Base-by-base conservation (phyloP, 225 moss, liverwort and hornwort genomes). In the Neckera pumila region DNA sequence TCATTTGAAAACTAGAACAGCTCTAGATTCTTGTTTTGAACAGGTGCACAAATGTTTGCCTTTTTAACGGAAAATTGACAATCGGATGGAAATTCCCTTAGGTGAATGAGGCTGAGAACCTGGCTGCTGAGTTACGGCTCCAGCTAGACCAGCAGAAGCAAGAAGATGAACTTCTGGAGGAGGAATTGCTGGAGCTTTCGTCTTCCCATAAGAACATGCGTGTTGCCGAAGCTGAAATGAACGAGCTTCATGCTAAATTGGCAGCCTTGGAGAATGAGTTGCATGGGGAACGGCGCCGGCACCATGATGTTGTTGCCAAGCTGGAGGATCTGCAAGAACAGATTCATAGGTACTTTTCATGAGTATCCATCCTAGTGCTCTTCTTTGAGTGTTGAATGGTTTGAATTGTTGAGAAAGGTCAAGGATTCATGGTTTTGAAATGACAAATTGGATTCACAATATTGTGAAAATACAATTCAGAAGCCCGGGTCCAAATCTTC, bases 271-370 rank as follows among this genome's bases (percentile, higher is more conserved):
- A 95, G 76, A 96, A 90, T n/a, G 95, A 97, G 83, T 87, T 98
- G 60, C 94, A 93, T 84, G 95, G 83, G 33, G 97, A 97, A 88
- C 94, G 92, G 61, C 88, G 91, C 38, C 90, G 93, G 69, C 95
- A 95, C 85, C 96, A 95, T 33, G 95, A 93, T 71, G 92, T 96
- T 61, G 91, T 92, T 49, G 92, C 92, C 80, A 96, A 96, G 92
- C 93, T 95, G 28, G 93, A 94, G 79, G 93, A 93, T 85, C 56
- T 93, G 74, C 97, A 95, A 89, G 91, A 96, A 85, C 93, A 97
- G 60, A 92, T 95, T 87, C 96, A 95, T 42, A 94, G 93, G 96
- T 97, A 85, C 86, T 81, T 63, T 6, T 74, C 25, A 84, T 76
- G 36, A 71, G 58, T 45, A 45, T 60, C 61, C 85, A 85, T 76